Evolutionary conservation across 2,329 filamentous ascomycete genomes (phyloP), one percentile per base, ranked within the genome.

Genomic region (Colletotrichum coccodes): DNA sequence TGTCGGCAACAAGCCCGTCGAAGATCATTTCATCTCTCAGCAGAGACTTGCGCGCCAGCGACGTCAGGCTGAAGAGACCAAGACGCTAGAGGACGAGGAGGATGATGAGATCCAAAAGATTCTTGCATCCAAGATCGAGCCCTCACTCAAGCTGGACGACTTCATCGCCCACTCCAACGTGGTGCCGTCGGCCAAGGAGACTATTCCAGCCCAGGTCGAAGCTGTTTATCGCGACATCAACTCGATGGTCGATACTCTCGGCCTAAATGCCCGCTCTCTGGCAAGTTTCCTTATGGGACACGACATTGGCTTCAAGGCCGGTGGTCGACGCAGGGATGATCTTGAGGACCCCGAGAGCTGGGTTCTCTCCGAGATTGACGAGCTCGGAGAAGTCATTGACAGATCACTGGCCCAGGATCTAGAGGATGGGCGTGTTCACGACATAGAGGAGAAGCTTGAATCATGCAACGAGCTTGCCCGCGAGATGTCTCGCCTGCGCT

Each of bases 241-340:
- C 78, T 93, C 93, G 14, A 99, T 98, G 96, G 91, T 99, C 49
- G 94, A 98, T 74, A 95, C 93, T 0, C 83, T 98, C 46, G 95
- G 95, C 11, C 87, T 98, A 57, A 98, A 98, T 76, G 90, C 85
- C 12, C 84, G 88, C 18, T 90, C 93, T 6, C 88, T 95, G 42
- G 84, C 85, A 54, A 83, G 84, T 12, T 92, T 91, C 71, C 85
- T 95, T 49, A 85, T 88, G 63, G 93, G 91, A 8, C 92, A 97
- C 73, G 84, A 84, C 12, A 83, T 89, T 57, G 80, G 84, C 47
- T 79, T 83, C 57, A 83, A 86, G 59, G 82, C 88, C 40, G 80
- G 82, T 11, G 86, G 85, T 26, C 86, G 92, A 36, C 86, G 83
- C 8, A 87, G 87, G 70, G 84, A 91, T 57, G 91, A 97, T 71